Evolutionary conservation across 768 basidiomycete species (phyloP), one percentile per base, ranked within the genome.

Genomic region (Lentinus brumalis): DNA sequence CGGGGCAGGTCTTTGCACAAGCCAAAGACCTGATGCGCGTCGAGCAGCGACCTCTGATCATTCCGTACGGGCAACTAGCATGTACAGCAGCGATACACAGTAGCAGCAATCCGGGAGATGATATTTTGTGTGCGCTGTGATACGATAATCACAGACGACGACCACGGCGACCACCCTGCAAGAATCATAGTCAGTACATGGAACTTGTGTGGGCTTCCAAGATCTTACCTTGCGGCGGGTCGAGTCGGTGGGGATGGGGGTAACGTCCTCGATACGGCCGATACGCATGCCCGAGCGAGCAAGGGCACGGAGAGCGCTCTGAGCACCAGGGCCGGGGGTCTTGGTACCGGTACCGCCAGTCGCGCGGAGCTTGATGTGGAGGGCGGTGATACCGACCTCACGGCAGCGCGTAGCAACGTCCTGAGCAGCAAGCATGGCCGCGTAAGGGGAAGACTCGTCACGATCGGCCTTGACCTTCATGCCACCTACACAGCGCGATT

Each of bases 401-500:
- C 92, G 92, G 90, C 97, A 99, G 68, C 96, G 93, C 54, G 82
- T 76, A 60, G 96, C 96, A 67, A 95, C 94, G 70, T 98, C 96
- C 81, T 98, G 96, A 45, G 96, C 95, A 57, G 96, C 96, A 76
- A 98, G 83, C 96, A 97, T 96, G 75, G 96, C 94, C 53, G 95
- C 94, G 74, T 97, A 93, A 16, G 92, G 93, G 26, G 96, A 98
- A 44, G 95, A 98, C 81, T 99, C 97, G 81, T 99, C 97, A 79
- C 97, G 91, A 79, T 99, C 97, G 12, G 96, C 97, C 83, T 98
- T 99, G 80, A 99, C 97, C 83, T 98, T 98, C 97, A 98, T 98
- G 62, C 97, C 97, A 76, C 94, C 93, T 92, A 40, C 15, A 32
- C 16, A 16, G 15, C 31, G 10, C 5, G 5, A 18, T 26, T 42